Evolutionary conservation across 2,329 filamentous ascomycete genomes (phyloP), one percentile per base, ranked within the genome.

Genomic region (Colletotrichum cereale): DNA sequence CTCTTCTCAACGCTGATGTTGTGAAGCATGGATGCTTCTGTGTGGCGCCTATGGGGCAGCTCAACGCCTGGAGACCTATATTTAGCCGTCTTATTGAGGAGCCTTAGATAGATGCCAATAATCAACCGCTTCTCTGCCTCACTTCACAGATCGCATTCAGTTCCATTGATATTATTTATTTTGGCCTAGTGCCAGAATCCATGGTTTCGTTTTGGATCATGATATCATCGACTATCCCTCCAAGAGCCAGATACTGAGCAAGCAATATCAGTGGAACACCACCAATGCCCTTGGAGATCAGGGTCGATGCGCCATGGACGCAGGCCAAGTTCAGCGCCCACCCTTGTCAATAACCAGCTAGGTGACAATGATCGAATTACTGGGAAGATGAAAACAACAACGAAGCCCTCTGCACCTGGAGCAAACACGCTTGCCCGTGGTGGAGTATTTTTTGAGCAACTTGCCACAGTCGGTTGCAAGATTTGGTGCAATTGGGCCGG

Each of bases 1-100:
- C 50, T 8, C 48, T 65, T 1, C 40, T 65, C 10, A 66, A 66
- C 7, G 63, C 63, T 29, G 53, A 24, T 42, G 18, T 42, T 6
- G 6, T 42, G 40, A 42, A 42, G 5, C 18, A 42, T 5, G 10
- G 6, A 42, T 21, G 40, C 21, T 42, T 42, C 21, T 16, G 18
- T 16, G 38, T 8, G 40, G 40, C 40, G 6, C 18, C 18, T 6
- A 42, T 21, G 3, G 18, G 16, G 40, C 6, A 42, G 2, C 18
- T 21, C 40, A 18, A 8, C 40, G 18, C 21, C 40, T 21, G 6
- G n/a, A n/a, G n/a, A n/a, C n/a, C n/a, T 34, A 34, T 8, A 34
- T 34, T 4, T 34, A 34, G 31, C 8, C 31, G 31, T 8, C 31
- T 34, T 34, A n/a, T n/a, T n/a, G n/a, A n/a, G n/a, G n/a, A n/a